Conservation (phyloP, 352 stramenopile genomes). For the Elongisporangium undulatum region DNA sequence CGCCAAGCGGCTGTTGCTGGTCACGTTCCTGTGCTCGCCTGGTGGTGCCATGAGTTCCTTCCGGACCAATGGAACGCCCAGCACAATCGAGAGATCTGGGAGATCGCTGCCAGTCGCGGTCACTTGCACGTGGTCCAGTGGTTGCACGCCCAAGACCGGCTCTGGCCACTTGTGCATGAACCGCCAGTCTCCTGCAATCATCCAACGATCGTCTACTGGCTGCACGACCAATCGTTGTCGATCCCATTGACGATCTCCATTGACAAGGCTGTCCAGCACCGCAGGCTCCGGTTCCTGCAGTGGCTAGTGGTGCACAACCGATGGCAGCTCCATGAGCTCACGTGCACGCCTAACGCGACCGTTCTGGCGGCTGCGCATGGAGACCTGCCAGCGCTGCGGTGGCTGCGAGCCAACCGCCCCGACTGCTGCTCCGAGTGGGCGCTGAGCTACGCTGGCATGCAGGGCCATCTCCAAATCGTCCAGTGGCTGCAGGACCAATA, state of each 20-base stretch:
- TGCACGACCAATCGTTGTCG: neutral
- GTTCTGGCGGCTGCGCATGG: neutral
- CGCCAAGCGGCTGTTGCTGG: neutral
- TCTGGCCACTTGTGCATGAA: neutral
- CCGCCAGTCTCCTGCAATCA: neutral
- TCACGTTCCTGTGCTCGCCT: neutral
- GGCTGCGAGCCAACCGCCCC: neutral
- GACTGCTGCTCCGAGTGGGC: neutral
- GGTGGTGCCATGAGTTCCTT: neutral
- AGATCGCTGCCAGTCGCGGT: neutral
- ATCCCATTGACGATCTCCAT: neutral
- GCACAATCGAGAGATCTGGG: neutral
- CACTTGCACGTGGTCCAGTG: neutral
- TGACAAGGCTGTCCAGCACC: neutral
- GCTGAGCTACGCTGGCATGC: neutral
- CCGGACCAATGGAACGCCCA: neutral
- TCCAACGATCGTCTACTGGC: neutral
- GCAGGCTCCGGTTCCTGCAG: neutral
- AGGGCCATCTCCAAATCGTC: constrained; percentile 17
- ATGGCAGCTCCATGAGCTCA: neutral
- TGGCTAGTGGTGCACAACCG: neutral
- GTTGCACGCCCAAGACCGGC: neutral
- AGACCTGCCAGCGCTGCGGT: neutral
- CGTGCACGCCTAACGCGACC: neutral
- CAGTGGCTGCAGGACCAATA: constrained; percentile 34